Percentiles rank a stretch among this genome's conserved stretches.
phyloP scores from a whole-genome alignment of 352 stramenopile species.

The Globisporangium irregulare region DNA sequence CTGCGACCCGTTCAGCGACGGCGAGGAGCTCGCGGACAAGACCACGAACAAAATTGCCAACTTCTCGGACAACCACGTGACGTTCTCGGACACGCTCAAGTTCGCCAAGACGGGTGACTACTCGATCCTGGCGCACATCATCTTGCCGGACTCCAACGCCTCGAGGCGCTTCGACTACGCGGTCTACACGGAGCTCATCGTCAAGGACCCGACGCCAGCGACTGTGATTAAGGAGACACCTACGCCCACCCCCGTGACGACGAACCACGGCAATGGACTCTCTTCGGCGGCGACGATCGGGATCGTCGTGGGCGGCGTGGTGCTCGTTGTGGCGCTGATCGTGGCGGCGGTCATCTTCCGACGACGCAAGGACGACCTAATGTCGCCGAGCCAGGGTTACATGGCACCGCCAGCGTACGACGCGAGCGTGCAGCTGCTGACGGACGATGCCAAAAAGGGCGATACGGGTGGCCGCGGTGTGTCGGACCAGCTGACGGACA shows the following conservation, averaged over 20 bases:
- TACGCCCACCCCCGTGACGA: not conserved
- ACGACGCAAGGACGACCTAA: conserved; percentile 24
- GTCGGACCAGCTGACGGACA: conserved; percentile 18
- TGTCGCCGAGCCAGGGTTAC: conserved; percentile 23
- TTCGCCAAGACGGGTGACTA: conserved; percentile 35
- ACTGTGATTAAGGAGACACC: conserved; percentile 5
- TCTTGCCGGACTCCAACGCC: conserved; percentile 47
- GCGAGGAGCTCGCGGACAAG: conserved; percentile 47
- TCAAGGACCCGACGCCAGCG: conserved; percentile 23
- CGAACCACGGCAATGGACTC: conserved; percentile 23
- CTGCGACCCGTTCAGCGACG: conserved; percentile 57
- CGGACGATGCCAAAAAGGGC: conserved; percentile 19
- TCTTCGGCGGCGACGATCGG: conserved; percentile 47
- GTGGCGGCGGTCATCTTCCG: conserved; percentile 40
- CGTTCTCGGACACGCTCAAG: conserved; percentile 33
- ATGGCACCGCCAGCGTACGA: conserved; percentile 52
- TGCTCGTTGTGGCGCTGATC: conserved; percentile 42
- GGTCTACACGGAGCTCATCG: conserved; percentile 42
- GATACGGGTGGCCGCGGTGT: conserved; percentile 18
- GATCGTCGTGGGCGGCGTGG: conserved; percentile 55
- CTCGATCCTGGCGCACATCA: conserved; percentile 59
- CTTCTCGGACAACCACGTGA: conserved; percentile 44
- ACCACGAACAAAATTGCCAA: conserved; percentile 54
- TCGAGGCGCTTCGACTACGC: conserved; percentile 48
- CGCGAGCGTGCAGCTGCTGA: conserved; percentile 31